Percentiles rank a stretch among this genome's conserved stretches.
Evolutionary conservation across 352 stramenopile genomes (phyloP).

Genomic region (Elongisporangium senticosum): DNA sequence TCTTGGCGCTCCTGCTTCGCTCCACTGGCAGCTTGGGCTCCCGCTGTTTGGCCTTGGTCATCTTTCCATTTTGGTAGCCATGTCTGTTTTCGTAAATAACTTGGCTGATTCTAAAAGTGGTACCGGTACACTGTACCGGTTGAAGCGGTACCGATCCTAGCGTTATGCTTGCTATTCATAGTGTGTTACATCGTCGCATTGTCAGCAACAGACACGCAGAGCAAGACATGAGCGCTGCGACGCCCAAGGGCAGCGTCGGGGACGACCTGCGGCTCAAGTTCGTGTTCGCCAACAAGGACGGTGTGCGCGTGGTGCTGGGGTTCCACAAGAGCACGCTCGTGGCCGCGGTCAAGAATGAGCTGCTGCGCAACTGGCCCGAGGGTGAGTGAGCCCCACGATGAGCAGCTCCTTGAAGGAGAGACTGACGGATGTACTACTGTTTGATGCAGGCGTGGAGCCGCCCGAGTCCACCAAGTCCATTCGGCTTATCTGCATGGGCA

Average conservation of each 20-base stretch:
- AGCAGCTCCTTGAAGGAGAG: not conserved
- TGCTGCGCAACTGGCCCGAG: constrained; percentile 65
- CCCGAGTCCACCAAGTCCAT: constrained; percentile 59
- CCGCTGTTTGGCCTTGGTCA: not conserved
- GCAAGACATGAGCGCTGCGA: not conserved
- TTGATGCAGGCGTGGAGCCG: constrained; percentile 31
- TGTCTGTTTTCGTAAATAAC: not conserved
- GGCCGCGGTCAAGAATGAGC: constrained; percentile 51
- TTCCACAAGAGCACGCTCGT: constrained; percentile 48
- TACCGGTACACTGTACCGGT: not conserved
- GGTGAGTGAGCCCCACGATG: constrained; percentile 17
- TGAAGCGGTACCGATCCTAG: not conserved
- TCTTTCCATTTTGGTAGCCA: not conserved
- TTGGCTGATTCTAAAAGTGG: too few species aligned
- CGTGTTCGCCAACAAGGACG: constrained; percentile 81
- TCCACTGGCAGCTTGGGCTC: not conserved
- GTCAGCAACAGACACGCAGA: not conserved
- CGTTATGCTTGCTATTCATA: not conserved
- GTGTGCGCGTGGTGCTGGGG: constrained; percentile 54
- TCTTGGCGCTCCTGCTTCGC: not conserved
- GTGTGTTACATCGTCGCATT: not conserved
- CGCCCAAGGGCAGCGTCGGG: constrained; percentile 28
- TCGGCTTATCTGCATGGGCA: constrained; percentile 93
- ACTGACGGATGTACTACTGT: not conserved
- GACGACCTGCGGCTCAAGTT: constrained; percentile 73